Conservation (phyloP, 768 basidiomycete genomes). For the Boletus edulis region DNA sequence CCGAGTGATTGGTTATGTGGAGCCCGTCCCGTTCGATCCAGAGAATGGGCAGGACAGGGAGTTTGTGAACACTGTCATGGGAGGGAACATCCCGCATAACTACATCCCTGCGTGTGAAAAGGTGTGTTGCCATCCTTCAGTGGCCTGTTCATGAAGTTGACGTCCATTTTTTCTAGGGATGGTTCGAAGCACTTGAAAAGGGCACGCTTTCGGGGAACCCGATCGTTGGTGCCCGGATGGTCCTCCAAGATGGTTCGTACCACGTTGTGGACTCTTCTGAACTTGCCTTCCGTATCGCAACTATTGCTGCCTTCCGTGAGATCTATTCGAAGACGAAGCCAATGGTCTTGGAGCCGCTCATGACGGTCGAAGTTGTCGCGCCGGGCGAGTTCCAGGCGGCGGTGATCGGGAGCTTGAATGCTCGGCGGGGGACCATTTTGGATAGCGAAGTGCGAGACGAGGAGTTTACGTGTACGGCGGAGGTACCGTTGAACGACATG, state of each 20-base stretch:
- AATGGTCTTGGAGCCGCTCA: slow-evolving; percentile 94
- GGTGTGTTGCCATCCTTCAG: slow-evolving; percentile 40
- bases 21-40: slow-evolving; percentile 74
- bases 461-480: slow-evolving; percentile 89
- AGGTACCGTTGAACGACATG: slow-evolving; percentile 97
- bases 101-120: slow-evolving; percentile 96
- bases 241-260: slow-evolving; percentile 88
- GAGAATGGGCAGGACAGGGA: slow-evolving; percentile 81
- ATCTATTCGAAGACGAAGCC: slow-evolving; percentile 74
- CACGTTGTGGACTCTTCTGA: slow-evolving; percentile 97
- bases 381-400: slow-evolving; percentile 94
- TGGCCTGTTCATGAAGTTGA: not conserved
- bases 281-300: slow-evolving; percentile 88
- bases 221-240: slow-evolving; percentile 80
- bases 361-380: slow-evolving; percentile 96
- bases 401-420: slow-evolving; percentile 93
- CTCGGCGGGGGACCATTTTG: slow-evolving; percentile 88
- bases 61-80: slow-evolving; percentile 89
- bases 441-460: slow-evolving; percentile 97
- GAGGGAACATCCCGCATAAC: slow-evolving; percentile 85
- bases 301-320: slow-evolving; percentile 91
- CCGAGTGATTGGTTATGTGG: slow-evolving; percentile 86
- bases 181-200: slow-evolving; percentile 91
- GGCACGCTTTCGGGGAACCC: slow-evolving; percentile 86
- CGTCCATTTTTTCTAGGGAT: slow-evolving; percentile 56